A percentile compares a stretch with the other conserved stretches of the same genome.
These are phyloP conservation scores for Prunus padus DNA, from an alignment of 306 rosid species.

Conservation along the genomic window DNA sequence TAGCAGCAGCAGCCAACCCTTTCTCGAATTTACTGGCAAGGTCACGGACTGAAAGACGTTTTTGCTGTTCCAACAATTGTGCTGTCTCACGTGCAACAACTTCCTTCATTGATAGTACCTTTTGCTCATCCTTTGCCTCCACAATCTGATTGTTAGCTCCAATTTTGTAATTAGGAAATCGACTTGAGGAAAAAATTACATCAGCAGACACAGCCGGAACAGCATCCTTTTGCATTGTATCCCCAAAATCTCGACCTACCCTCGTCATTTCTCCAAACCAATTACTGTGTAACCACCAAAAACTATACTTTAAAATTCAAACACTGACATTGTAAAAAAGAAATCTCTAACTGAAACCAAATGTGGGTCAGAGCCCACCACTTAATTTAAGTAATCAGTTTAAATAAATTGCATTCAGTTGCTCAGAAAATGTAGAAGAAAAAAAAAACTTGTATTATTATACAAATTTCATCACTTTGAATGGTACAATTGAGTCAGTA, in stretches of 20 bases:
- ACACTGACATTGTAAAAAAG: not conserved
- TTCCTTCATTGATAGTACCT: constrained; percentile 77
- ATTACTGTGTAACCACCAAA: constrained; percentile 43
- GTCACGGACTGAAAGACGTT: constrained; percentile 85
- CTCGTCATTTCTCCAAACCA: constrained; percentile 60
- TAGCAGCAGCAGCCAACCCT: constrained; percentile 97
- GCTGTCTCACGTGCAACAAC: constrained; percentile 92
- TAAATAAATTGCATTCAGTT: not conserved
- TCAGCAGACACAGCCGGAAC: constrained; percentile 71
- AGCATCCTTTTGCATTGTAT: constrained; percentile 64
- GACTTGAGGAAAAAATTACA: constrained; percentile 71
- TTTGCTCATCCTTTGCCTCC: constrained; percentile 68
- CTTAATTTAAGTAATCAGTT: not conserved
- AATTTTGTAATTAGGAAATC: constrained; percentile 80
- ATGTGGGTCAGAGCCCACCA: not conserved
- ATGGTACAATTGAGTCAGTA: constrained; percentile 14
- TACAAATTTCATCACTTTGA: not conserved
- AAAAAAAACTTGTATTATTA: not conserved
- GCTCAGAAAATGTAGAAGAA: constrained; percentile 4
- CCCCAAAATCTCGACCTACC: constrained; percentile 67
- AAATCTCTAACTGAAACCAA: not conserved
- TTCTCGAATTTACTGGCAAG: constrained; percentile 85
- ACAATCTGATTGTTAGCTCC: constrained; percentile 78
- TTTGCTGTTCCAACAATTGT: constrained; percentile 85
- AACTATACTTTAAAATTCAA: constrained; percentile 11